These are phyloP conservation scores for Sporisorium exsertum DNA, from an alignment of 1,284 basidiomycete genomes.

Conservation along the genomic window DNA sequence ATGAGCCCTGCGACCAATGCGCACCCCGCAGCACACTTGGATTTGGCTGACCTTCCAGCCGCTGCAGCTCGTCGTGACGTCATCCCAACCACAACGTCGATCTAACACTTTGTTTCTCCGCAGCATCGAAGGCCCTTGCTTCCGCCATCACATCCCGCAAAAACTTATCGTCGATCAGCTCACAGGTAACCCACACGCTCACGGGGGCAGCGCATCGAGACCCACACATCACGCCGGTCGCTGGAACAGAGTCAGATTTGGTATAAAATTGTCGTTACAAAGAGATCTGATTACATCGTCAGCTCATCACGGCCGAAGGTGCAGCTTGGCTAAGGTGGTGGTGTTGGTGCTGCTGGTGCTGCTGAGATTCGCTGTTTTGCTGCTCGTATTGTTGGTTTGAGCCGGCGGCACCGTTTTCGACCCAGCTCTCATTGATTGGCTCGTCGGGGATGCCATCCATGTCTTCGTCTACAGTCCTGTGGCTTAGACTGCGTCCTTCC, in stretches of 20 bases:
- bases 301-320: constrained; percentile 21
- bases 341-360: constrained; percentile 12
- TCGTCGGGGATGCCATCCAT: constrained; percentile 36
- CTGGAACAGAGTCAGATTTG: background rate
- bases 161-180: too few relatives aligned
- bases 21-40: background rate
- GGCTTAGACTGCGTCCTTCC: constrained; percentile 40
- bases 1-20: background rate
- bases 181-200: too few relatives aligned
- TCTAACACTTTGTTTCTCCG: background rate
- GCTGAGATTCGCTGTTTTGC: background rate
- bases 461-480: constrained; percentile 37
- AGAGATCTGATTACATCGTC: background rate
- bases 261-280: constrained; percentile 3
- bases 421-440: constrained; percentile 17
- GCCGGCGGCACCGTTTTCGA: background rate
- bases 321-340: background rate
- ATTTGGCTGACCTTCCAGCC: background rate
- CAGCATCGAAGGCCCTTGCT: background rate
- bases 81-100: background rate
- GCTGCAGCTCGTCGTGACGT: background rate
- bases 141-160: too few relatives aligned
- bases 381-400: constrained; percentile 14
- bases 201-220: background rate
- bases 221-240: background rate